Evolutionary conservation across 2,329 filamentous ascomycete genomes (phyloP).

Genomic region (Cladobotryum mycophilum): DNA sequence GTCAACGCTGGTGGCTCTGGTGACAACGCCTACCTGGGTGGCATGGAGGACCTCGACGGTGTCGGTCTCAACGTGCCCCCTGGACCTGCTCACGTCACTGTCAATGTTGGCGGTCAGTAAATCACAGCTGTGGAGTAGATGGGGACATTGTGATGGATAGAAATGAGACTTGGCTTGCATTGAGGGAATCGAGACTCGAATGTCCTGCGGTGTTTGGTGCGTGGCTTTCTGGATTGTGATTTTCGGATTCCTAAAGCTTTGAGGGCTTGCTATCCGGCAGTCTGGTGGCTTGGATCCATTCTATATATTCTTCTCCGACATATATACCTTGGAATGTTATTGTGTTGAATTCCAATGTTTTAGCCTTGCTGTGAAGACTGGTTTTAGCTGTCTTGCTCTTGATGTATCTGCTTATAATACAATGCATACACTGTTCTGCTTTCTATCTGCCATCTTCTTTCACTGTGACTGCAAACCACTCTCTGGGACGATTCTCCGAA

Average conservation of each 20-base stretch:
- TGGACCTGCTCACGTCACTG: slow-evolving; percentile 22
- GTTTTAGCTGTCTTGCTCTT: too few species aligned
- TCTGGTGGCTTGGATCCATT: slow-evolving; percentile 7
- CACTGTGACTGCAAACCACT: too few species aligned
- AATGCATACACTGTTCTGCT: too few species aligned
- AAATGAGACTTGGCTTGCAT: slow-evolving; percentile 7
- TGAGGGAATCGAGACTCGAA: slow-evolving; percentile 5
- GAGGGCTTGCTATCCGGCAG: slow-evolving; percentile 2
- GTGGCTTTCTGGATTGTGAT: slow-evolving; percentile 6
- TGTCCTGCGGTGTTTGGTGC: slow-evolving; percentile 13
- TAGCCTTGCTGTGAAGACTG: too few species aligned
- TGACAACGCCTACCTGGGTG: slow-evolving; percentile 32
- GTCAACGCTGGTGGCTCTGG: slow-evolving; percentile 31
- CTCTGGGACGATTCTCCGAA: too few species aligned
- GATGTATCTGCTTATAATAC: too few species aligned
- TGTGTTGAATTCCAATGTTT: not conserved
- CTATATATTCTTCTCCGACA: slow-evolving; percentile 11
- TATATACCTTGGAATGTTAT: slow-evolving; percentile 11
- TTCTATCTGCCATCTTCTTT: too few species aligned
- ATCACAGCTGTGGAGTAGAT: slow-evolving; percentile 1
- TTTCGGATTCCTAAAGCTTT: slow-evolving; percentile 8
- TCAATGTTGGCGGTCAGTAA: slow-evolving; percentile 26
- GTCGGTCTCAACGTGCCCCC: slow-evolving; percentile 34
- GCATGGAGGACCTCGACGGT: slow-evolving; percentile 33
- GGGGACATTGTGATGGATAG: not conserved